Conservation (phyloP, 345 rosid species). For the Psidium guajava region DNA sequence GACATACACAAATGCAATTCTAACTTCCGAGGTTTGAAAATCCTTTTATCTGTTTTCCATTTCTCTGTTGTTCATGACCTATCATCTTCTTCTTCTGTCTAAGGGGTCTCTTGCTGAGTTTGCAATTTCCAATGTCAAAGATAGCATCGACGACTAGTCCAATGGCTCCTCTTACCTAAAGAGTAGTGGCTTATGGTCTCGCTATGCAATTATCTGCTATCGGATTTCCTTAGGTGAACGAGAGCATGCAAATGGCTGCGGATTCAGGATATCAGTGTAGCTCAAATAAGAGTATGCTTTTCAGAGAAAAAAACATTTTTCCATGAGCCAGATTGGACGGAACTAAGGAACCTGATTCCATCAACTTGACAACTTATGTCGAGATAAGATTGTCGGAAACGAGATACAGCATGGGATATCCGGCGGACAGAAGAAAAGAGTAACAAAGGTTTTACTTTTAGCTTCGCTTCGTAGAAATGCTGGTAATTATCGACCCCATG, state of each 20-base stretch:
- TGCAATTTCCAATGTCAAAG: background rate
- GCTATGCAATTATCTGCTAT: background rate
- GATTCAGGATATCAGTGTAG: background rate
- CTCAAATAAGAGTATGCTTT: background rate
- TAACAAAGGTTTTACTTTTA: conserved; percentile 52
- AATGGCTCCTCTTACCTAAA: background rate
- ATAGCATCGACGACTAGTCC: background rate
- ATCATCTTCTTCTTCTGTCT: background rate
- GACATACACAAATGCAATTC: background rate
- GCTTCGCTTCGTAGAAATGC: background rate
- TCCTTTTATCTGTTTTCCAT: background rate
- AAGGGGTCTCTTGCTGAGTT: background rate
- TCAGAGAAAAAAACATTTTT: background rate
- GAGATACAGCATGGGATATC: conserved; percentile 76
- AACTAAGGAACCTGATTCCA: background rate
- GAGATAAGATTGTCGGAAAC: conserved; percentile 70
- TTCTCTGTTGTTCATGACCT: background rate
- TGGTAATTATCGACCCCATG: background rate
- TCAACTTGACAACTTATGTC: conserved; percentile 15
- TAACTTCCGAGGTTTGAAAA: background rate
- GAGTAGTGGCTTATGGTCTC: background rate
- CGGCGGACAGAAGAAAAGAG: conserved; percentile 82
- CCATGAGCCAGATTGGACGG: rapidly evolving
- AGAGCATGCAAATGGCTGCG: background rate
- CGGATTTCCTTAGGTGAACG: background rate